A percentile compares a stretch with the other conserved stretches of the same genome.
phyloP scores from a whole-genome alignment of 768 basidiomycete species.

The Boletus reticulatus region DNA sequence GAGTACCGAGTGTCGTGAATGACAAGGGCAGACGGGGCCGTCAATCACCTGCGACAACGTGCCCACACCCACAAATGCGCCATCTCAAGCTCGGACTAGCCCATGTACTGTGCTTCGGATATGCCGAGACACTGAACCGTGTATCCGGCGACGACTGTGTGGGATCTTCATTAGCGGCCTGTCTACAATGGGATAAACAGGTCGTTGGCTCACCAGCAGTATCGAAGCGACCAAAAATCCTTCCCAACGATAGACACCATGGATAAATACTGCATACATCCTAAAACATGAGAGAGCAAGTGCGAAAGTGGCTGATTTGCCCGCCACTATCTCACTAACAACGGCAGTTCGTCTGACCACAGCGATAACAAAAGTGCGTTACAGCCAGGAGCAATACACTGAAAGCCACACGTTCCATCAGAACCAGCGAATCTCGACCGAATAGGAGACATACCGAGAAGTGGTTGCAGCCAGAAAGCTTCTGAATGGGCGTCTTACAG shows the following conservation, averaged over 20 bases:
- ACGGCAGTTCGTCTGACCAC: conserved; percentile 40
- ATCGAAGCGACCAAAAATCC: too few species aligned
- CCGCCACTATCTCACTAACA: conserved; percentile 30
- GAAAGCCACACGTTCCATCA: not conserved
- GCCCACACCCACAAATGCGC: conserved; percentile 38
- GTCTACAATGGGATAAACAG: not conserved
- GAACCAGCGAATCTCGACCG: not conserved
- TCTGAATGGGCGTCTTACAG: conserved; percentile 49
- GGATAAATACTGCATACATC: not conserved
- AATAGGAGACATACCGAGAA: conserved; percentile 45
- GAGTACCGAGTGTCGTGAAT: not conserved
- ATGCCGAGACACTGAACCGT: conserved; percentile 36
- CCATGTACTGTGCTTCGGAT: conserved; percentile 37
- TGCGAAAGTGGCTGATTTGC: conserved; percentile 33
- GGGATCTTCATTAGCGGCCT: not conserved
- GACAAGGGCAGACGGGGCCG: not conserved
- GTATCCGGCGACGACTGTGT: conserved; percentile 36
- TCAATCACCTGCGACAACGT: conserved; percentile 47
- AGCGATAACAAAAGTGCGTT: conserved; percentile 54
- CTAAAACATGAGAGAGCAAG: conserved; percentile 27
- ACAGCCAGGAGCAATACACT: conserved; percentile 58
- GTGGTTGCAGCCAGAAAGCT: conserved; percentile 53
- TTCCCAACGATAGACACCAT: too few species aligned
- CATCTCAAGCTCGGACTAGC: conserved; percentile 47
- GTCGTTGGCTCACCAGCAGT: conserved; percentile 26